phyloP scores from a whole-genome alignment of 179 eudicot genomes.

The Vitellaria paradoxa region DNA sequence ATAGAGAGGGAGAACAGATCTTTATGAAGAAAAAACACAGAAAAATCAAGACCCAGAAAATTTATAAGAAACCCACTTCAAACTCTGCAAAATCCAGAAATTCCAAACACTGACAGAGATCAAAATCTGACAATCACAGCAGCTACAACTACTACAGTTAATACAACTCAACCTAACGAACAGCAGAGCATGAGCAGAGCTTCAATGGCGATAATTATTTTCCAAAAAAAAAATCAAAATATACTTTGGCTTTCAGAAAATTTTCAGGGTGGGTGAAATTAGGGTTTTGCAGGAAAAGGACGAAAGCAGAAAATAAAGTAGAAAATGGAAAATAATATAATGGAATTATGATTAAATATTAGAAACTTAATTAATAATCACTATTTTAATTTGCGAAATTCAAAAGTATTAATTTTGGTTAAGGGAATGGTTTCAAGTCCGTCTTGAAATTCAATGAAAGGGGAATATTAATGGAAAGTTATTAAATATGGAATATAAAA shows the following conservation, averaged over 20 bases:
- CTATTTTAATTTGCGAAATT: constrained; percentile 43
- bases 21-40: constrained; percentile 1
- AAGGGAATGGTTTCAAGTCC: constrained; percentile 75
- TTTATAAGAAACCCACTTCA: not conserved
- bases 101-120: constrained; percentile 12
- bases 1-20: not conserved
- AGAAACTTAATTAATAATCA: constrained; percentile 30
- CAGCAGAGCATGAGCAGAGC: constrained; percentile 23
- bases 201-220: constrained; percentile 4
- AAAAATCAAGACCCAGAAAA: constrained; percentile 7
- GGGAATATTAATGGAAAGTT: constrained; percentile 34
- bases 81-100: constrained; percentile 10
- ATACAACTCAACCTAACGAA: constrained; percentile 1
- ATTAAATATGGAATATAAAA: constrained; percentile 18
- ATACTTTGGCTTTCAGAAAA: constrained; percentile 15
- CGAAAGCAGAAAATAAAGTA: constrained; percentile 23
- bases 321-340: constrained; percentile 4
- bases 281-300: constrained; percentile 53
- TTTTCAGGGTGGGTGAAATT: constrained; percentile 24
- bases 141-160: constrained; percentile 1
- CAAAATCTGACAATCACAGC: constrained; percentile 9
- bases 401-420: constrained; percentile 70
- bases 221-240: constrained; percentile 11
- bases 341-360: constrained; percentile 10
- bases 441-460: constrained; percentile 65